Evolutionary conservation across 1,284 basidiomycete genomes (phyloP).

Genomic region (Tilletia walkeri): DNA sequence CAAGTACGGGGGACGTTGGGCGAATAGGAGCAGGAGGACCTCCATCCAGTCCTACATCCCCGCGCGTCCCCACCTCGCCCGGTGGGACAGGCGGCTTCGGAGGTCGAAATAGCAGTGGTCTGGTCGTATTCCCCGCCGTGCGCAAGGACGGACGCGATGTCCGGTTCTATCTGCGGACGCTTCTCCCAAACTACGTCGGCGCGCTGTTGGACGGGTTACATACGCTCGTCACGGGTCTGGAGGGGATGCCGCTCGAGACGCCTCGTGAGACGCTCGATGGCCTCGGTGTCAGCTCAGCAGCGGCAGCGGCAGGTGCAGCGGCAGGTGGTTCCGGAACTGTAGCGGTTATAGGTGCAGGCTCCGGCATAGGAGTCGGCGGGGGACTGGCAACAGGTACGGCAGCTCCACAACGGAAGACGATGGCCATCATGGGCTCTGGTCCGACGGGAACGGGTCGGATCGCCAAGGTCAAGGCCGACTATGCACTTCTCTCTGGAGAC

Average conservation of each 20-base stretch:
- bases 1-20: not conserved
- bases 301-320: conserved; percentile 19
- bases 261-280: conserved; percentile 52
- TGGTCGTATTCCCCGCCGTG: conserved; percentile 51
- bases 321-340: conserved; percentile 5
- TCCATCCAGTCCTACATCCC: not conserved
- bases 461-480: conserved; percentile 47
- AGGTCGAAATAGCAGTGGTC: conserved; percentile 35
- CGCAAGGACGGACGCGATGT: conserved; percentile 51
- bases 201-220: conserved; percentile 46
- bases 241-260: conserved; percentile 49
- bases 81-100: conserved; percentile 31
- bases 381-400: not conserved
- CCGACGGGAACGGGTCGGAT: conserved; percentile 40
- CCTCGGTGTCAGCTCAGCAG: not conserved
- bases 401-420: conserved; percentile 14
- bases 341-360: not conserved
- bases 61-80: not conserved
- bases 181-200: conserved; percentile 45
- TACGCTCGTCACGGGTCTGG: conserved; percentile 35
- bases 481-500: conserved; percentile 45
- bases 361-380: not conserved
- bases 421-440: conserved; percentile 25
- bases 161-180: conserved; percentile 49
- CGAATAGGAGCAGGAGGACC: too few species aligned